Evolutionary conservation across 768 basidiomycete species (phyloP).

Genomic region (Lyophyllum decastes): DNA sequence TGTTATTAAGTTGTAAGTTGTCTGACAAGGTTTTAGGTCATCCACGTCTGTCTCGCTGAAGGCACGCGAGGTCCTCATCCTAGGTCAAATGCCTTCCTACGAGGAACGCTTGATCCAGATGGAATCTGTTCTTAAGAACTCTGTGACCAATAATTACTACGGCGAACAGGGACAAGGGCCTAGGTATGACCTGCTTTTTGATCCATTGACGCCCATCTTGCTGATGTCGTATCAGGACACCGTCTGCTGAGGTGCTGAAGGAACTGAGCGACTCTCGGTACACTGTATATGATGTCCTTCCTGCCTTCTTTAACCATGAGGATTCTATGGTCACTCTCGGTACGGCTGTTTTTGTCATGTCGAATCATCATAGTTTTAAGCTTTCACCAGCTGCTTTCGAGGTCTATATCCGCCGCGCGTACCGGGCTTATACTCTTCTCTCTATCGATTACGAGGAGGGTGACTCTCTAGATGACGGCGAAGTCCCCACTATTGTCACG

Average conservation of each 20-base stretch:
- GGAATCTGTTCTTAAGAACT: conserved; percentile 88
- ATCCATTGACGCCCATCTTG: background rate
- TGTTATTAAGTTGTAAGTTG: background rate
- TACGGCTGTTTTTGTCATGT: conserved; percentile 32
- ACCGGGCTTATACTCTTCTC: conserved; percentile 89
- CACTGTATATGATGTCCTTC: conserved; percentile 96
- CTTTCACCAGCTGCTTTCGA: conserved; percentile 78
- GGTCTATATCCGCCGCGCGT: conserved; percentile 94
- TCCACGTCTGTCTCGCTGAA: conserved; percentile 92
- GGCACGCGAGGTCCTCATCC: conserved; percentile 95
- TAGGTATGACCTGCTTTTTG: conserved; percentile 45
- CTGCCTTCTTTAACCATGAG: conserved; percentile 88
- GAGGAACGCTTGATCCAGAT: conserved; percentile 94
- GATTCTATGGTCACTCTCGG: conserved; percentile 86
- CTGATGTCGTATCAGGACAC: conserved; percentile 52
- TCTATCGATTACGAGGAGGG: conserved; percentile 96
- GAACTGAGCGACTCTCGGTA: conserved; percentile 96
- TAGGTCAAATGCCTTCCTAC: conserved; percentile 95
- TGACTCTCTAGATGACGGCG: conserved; percentile 80
- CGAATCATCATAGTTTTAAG: background rate
- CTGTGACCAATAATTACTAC: conserved; percentile 86
- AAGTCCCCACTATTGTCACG: conserved; percentile 75
- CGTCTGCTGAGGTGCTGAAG: conserved; percentile 82
- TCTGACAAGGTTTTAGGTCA: conserved; percentile 49
- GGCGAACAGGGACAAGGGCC: conserved; percentile 74